Percentiles rank a stretch among this genome's conserved stretches.
phyloP scores from a whole-genome alignment of 805 yeast genomes.

The Zygosaccharomyces bailii region DNA sequence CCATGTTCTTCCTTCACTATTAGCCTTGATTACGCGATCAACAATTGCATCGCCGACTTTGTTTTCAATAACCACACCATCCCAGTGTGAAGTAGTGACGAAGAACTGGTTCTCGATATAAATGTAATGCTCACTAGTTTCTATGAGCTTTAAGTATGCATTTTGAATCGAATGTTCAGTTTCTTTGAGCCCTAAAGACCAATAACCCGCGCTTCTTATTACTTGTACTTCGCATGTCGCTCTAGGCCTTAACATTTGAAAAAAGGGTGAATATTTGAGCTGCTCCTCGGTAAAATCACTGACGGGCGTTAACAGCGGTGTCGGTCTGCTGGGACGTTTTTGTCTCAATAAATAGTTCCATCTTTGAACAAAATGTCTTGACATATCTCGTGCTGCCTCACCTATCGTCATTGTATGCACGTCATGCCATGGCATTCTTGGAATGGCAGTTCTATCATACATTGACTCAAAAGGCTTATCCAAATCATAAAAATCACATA shows the following conservation, averaged over 20 bases:
- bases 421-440: constrained; percentile 99
- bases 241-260: constrained; percentile 41
- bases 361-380: constrained; percentile 93
- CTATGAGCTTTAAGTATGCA: constrained; percentile 87
- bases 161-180: constrained; percentile 88
- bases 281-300: constrained; percentile 78
- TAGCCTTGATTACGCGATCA: constrained; percentile 90
- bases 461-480: constrained; percentile 87
- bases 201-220: constrained; percentile 80
- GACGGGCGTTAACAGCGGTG: constrained; percentile 91
- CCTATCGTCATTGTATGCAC: constrained; percentile 95
- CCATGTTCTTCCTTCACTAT: constrained; percentile 74
- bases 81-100: constrained; percentile 81
- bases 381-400: constrained; percentile 86
- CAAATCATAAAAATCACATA: constrained; percentile 75
- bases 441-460: constrained; percentile 76
- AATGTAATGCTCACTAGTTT: constrained; percentile 86
- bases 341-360: constrained; percentile 94
- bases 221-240: constrained; percentile 94
- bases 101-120: constrained; percentile 96
- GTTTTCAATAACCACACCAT: constrained; percentile 79
- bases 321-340: constrained; percentile 89
- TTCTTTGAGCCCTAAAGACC: constrained; percentile 88
- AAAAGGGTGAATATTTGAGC: constrained; percentile 48
- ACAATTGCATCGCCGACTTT: constrained; percentile 92